phyloP scores from a whole-genome alignment of 345 rosid genomes.

The Eutrema japonicum region DNA sequence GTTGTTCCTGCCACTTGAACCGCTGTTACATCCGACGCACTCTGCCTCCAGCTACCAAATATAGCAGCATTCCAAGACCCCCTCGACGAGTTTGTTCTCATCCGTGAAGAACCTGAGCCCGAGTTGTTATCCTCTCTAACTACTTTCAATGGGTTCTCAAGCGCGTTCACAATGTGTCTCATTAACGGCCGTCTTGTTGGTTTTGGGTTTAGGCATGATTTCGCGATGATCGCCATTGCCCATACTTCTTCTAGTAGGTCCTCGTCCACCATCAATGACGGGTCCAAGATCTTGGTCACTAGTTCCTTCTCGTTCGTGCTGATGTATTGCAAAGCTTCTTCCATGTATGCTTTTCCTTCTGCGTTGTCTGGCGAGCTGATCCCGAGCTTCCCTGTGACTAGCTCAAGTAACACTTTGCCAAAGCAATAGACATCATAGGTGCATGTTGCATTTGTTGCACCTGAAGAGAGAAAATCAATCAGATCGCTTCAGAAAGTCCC shows the following conservation, averaged over 20 bases:
- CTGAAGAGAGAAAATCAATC: constrained; percentile 46
- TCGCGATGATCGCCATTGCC: constrained; percentile 98
- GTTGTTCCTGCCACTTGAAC: constrained; percentile 54
- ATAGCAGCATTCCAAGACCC: constrained; percentile 94
- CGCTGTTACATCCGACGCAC: constrained; percentile 74
- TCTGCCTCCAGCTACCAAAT: constrained; percentile 96
- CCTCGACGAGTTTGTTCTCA: constrained; percentile 84
- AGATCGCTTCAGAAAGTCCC: neutral
- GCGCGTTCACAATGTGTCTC: constrained; percentile 90
- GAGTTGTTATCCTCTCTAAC: constrained; percentile 76
- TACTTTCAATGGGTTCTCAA: constrained; percentile 89
- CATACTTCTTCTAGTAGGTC: constrained; percentile 97
- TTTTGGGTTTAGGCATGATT: constrained; percentile 94
- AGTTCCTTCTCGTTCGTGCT: constrained; percentile 92
- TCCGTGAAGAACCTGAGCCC: constrained; percentile 65
- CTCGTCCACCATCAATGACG: constrained; percentile 84
- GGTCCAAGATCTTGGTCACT: constrained; percentile 86
- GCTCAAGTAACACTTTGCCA: constrained; percentile 92
- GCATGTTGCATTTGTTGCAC: constrained; percentile 62
- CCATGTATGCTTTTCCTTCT: constrained; percentile 67
- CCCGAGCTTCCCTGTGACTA: constrained; percentile 95
- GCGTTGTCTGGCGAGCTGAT: constrained; percentile 70
- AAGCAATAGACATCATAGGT: constrained; percentile 91
- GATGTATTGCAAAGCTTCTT: constrained; percentile 74
- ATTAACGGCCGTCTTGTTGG: constrained; percentile 89